Evolutionary conservation across 495 filamentous ascomycete species (phyloP).

Genomic region (Aspergillus baeticus): DNA sequence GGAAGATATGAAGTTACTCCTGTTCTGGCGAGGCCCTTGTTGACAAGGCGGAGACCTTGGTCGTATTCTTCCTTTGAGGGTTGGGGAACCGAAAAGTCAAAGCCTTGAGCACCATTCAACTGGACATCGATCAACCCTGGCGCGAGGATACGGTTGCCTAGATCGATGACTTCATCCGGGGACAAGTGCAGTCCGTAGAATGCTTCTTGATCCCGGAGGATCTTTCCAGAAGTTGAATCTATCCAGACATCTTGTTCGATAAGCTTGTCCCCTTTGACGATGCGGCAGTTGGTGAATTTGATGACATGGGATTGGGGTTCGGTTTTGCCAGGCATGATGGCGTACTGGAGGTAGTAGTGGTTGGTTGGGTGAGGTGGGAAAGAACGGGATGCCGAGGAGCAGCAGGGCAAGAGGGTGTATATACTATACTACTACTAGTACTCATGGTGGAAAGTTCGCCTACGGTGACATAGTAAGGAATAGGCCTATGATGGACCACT

Average conservation of each 20-base stretch:
- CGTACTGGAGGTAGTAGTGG: too few relatives aligned
- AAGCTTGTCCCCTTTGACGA: conserved; percentile 60
- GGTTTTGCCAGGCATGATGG: conserved; percentile 41
- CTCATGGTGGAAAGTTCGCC: not conserved
- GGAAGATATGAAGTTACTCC: conserved; percentile 85
- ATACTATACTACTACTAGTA: too few relatives aligned
- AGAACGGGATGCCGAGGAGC: not conserved
- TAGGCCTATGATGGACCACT: not conserved
- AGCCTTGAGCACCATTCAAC: conserved; percentile 81
- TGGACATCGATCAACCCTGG: conserved; percentile 85
- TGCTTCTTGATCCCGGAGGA: conserved; percentile 68
- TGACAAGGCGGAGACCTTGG: conserved; percentile 63
- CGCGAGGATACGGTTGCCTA: conserved; percentile 74
- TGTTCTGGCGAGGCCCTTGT: conserved; percentile 65
- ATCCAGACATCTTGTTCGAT: conserved; percentile 78
- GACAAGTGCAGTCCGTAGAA: conserved; percentile 68
- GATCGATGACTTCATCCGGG: conserved; percentile 59
- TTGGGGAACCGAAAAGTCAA: conserved; percentile 79
- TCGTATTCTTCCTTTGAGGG: conserved; percentile 60
- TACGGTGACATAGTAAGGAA: conserved; percentile 5
- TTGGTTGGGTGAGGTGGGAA: not conserved
- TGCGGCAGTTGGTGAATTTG: conserved; percentile 80
- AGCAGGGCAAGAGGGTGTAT: not conserved
- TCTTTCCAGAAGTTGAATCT: conserved; percentile 69
- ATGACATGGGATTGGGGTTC: conserved; percentile 53